Percentiles rank a stretch among this genome's conserved stretches.
Evolutionary conservation across 1,284 basidiomycete genomes (phyloP).

Genomic region (Trichosporon sp.): DNA sequence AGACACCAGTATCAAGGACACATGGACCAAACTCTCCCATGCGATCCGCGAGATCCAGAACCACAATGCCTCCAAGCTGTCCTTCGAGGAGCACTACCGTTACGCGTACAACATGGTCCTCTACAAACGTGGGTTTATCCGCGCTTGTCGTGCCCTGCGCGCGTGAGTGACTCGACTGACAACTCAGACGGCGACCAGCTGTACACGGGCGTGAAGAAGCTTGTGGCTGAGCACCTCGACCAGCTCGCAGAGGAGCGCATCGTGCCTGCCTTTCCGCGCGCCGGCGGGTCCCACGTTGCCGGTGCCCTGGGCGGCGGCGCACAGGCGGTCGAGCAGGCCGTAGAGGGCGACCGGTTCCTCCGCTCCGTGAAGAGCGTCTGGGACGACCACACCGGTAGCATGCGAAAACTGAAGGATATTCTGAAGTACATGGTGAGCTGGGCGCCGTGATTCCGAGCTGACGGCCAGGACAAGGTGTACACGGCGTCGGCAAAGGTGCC

Average conservation of each 20-base stretch:
- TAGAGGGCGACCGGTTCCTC: conserved; percentile 76
- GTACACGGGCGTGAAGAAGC: conserved; percentile 76
- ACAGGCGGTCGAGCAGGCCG: conserved; percentile 41
- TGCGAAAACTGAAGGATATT: conserved; percentile 84
- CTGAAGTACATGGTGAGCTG: conserved; percentile 87
- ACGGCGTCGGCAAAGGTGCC: conserved; percentile 67
- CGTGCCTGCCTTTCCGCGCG: conserved; percentile 72
- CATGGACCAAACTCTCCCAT: conserved; percentile 43
- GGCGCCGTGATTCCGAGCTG: not conserved
- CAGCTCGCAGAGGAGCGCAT: conserved; percentile 71
- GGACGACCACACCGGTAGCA: conserved; percentile 89
- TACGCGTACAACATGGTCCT: conserved; percentile 93
- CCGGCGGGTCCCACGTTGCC: conserved; percentile 37
- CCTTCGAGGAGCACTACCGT: conserved; percentile 94
- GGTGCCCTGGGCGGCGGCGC: conserved; percentile 39
- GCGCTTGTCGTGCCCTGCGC: not conserved
- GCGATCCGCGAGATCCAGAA: conserved; percentile 95
- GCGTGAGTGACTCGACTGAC: not conserved
- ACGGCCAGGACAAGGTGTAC: conserved; percentile 83
- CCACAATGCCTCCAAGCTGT: conserved; percentile 85
- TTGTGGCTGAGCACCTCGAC: conserved; percentile 80
- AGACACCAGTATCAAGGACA: conserved; percentile 46
- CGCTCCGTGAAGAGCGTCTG: conserved; percentile 80
- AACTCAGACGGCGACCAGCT: conserved; percentile 64
- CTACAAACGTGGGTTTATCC: conserved; percentile 56